These are phyloP conservation scores for Rosa multiflora DNA, from an alignment of 306 rosid genomes.

Conservation along the genomic window DNA sequence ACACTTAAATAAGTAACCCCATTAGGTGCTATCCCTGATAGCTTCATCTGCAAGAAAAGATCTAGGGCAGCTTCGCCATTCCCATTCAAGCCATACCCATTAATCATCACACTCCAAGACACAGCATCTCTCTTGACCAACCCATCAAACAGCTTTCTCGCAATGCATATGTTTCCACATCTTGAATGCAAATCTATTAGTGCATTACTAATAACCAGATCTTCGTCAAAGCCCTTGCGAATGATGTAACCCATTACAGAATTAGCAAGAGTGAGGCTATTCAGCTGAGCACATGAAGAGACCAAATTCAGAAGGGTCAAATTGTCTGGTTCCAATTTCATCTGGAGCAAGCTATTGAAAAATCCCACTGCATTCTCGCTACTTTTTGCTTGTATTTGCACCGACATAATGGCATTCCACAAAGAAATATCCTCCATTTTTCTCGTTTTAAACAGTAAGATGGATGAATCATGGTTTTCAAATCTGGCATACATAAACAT, in stretches of 20 bases:
- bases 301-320: conserved; percentile 29
- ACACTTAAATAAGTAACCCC: conserved; percentile 21
- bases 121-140: conserved; percentile 22
- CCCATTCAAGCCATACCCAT: conserved; percentile 34
- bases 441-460: conserved; percentile 25
- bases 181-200: conserved; percentile 34
- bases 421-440: conserved; percentile 27
- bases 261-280: conserved; percentile 17
- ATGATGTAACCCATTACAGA: conserved; percentile 17
- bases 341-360: conserved; percentile 25
- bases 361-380: conserved; percentile 15
- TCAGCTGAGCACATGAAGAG: conserved; percentile 30
- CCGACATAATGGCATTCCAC: conserved; percentile 38
- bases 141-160: conserved; percentile 32
- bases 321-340: conserved; percentile 33
- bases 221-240: conserved; percentile 28
- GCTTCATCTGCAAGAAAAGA: conserved; percentile 34
- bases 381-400: conserved; percentile 16
- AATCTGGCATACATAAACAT: conserved; percentile 40
- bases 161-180: conserved; percentile 28
- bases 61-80: conserved; percentile 35
- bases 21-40: conserved; percentile 22
- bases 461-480: conserved; percentile 11
- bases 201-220: conserved; percentile 23
- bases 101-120: conserved; percentile 39